Conservation (phyloP, 2,329 filamentous ascomycete genomes). For the Parastagonospora nodorum region DNA sequence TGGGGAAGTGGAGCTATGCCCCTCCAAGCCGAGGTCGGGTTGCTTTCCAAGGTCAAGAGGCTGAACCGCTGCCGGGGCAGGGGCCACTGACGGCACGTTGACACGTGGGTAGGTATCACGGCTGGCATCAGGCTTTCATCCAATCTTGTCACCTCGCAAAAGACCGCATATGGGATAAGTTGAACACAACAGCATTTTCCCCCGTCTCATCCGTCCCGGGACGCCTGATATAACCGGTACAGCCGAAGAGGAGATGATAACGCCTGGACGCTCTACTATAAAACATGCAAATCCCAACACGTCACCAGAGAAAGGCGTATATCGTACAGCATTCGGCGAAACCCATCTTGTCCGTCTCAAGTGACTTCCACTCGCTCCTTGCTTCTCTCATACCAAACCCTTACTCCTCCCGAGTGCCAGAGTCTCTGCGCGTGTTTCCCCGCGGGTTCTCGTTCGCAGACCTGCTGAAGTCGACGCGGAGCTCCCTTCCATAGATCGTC, state of each 20-base stretch:
- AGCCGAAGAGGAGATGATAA: conserved; percentile 31
- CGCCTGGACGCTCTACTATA: conserved; percentile 35
- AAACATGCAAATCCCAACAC: conserved; percentile 27
- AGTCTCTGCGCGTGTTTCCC: conserved; percentile 16
- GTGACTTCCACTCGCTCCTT: not conserved
- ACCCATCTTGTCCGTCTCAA: not conserved
- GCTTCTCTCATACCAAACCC: not conserved
- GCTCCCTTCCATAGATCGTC: conserved; percentile 66
- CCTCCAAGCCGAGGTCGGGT: conserved; percentile 21
- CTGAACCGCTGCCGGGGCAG: not conserved
- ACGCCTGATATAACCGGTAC: conserved; percentile 16
- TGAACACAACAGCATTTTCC: not conserved
- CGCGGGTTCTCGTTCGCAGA: conserved; percentile 15
- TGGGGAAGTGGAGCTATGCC: conserved; percentile 18
- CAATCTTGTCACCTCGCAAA: not conserved
- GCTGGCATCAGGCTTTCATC: too few relatives aligned
- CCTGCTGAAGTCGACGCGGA: conserved; percentile 69
- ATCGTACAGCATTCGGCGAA: not conserved
- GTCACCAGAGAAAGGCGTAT: conserved; percentile 29
- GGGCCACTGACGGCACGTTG: conserved; percentile 5
- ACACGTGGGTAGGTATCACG: not conserved
- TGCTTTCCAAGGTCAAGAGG: conserved; percentile 3
- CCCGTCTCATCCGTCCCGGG: not conserved
- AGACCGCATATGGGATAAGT: not conserved
- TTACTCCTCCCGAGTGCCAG: conserved; percentile 12